phyloP scores from a whole-genome alignment of 1,284 basidiomycete genomes.

The Meira nashicola region DNA sequence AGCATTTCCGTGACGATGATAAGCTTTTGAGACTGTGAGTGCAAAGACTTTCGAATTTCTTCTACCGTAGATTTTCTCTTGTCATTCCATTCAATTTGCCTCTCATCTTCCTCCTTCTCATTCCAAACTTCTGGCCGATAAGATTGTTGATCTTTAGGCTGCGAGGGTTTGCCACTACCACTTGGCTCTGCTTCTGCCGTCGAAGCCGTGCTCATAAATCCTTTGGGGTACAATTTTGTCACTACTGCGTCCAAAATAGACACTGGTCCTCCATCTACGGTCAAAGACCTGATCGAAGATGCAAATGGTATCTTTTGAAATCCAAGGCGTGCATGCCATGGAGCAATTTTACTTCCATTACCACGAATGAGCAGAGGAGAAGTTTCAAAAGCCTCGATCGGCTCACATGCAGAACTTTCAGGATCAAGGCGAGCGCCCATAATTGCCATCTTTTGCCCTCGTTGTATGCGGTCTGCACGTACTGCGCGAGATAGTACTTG shows the following conservation, averaged over 20 bases:
- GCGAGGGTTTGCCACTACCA: constrained; percentile 60
- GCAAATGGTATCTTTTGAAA: constrained; percentile 64
- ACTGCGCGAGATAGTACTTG: constrained; percentile 68
- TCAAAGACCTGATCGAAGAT: constrained; percentile 72
- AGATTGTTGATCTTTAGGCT: constrained; percentile 64
- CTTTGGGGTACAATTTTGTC: constrained; percentile 59
- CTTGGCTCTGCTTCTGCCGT: constrained; percentile 59
- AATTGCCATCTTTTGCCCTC: constrained; percentile 78
- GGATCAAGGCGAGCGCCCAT: constrained; percentile 60
- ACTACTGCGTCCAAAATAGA: constrained; percentile 72
- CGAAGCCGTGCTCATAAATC: constrained; percentile 13
- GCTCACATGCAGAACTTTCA: constrained; percentile 66
- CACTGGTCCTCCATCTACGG: constrained; percentile 74
- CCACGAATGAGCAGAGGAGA: constrained; percentile 68
- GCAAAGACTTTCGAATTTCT: not conserved
- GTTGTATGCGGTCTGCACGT: constrained; percentile 62
- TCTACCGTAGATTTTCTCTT: not conserved
- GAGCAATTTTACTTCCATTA: constrained; percentile 77
- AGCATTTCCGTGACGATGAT: too few species aligned
- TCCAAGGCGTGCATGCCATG: constrained; percentile 83
- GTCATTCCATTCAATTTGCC: not conserved
- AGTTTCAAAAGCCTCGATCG: constrained; percentile 70
- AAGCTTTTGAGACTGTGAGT: not conserved
- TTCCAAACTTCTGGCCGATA: constrained; percentile 55
- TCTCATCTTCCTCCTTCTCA: constrained; percentile 50